These are phyloP conservation scores for Mortierella alpina DNA, from an alignment of 192 early-diverging fungal species.

Conservation along the genomic window DNA sequence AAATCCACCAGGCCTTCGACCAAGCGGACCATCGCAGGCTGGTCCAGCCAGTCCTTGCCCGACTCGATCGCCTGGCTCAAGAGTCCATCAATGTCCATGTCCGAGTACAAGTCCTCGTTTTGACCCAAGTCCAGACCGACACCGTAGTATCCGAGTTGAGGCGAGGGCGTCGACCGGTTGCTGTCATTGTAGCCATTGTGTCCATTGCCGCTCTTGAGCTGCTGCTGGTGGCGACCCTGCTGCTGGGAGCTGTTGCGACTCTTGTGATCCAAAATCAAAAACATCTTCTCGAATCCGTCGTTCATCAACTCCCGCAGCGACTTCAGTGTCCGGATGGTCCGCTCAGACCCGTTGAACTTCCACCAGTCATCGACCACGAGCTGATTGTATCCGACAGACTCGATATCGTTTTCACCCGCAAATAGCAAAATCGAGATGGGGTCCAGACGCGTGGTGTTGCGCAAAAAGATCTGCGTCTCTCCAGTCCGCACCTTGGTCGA, in stretches of 20 bases:
- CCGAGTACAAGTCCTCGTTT: conserved; percentile 14
- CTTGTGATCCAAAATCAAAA: conserved; percentile 51
- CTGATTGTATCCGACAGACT: conserved; percentile 38
- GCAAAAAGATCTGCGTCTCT: conserved; percentile 53
- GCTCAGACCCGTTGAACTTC: conserved; percentile 50
- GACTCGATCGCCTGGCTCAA: conserved; percentile 49
- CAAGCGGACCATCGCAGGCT: conserved; percentile 48
- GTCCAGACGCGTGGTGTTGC: conserved; percentile 53
- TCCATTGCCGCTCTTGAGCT: neutral
- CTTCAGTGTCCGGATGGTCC: conserved; percentile 28
- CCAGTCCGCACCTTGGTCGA: conserved; percentile 55
- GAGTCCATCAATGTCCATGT: conserved; percentile 41
- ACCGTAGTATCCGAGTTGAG: conserved; percentile 49
- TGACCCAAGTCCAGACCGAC: conserved; percentile 41
- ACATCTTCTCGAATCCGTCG: conserved; percentile 53
- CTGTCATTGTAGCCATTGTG: conserved; percentile 13
- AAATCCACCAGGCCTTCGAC: conserved; percentile 54
- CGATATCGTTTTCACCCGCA: conserved; percentile 54
- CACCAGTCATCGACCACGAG: conserved; percentile 56
- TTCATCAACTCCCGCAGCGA: conserved; percentile 42
- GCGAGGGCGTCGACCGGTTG: conserved; percentile 45
- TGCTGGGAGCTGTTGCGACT: conserved; percentile 36
- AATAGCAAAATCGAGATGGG: conserved; percentile 56
- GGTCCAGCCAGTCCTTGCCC: conserved; percentile 53
- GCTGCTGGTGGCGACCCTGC: conserved; percentile 34